These are phyloP conservation scores for Astragalus membranaceus DNA, from an alignment of 306 rosid species.

Conservation along the genomic window DNA sequence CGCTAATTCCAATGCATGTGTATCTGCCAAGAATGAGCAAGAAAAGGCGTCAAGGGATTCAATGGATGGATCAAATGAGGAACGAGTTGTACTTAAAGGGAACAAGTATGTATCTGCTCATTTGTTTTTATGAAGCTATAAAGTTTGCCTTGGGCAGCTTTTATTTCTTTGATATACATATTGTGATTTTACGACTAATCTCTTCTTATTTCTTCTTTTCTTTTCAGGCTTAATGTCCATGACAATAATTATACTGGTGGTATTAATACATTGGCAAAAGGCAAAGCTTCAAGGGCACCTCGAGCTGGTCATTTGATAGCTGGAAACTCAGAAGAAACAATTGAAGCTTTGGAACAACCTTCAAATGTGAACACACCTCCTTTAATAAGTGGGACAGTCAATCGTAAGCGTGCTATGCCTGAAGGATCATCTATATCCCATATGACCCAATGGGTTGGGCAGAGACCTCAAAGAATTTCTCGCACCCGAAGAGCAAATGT, in stretches of 20 bases:
- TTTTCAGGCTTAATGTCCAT: slow-evolving; percentile 40
- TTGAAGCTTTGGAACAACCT: slow-evolving; percentile 58
- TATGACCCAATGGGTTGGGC: slow-evolving; percentile 89
- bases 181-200: background rate
- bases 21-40: slow-evolving; percentile 46
- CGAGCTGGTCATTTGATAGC: slow-evolving; percentile 47
- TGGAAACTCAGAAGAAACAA: slow-evolving; percentile 41
- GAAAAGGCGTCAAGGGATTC: slow-evolving; percentile 57
- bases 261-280: slow-evolving; percentile 50
- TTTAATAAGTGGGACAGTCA: slow-evolving; percentile 35
- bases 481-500: slow-evolving; percentile 80
- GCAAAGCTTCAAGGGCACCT: slow-evolving; percentile 70
- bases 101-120: slow-evolving; percentile 46
- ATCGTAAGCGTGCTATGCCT: slow-evolving; percentile 55
- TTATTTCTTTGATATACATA: background rate
- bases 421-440: slow-evolving; percentile 52
- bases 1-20: slow-evolving; percentile 37
- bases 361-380: slow-evolving; percentile 41
- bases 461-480: slow-evolving; percentile 74
- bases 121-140: slow-evolving; percentile 10
- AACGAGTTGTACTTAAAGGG: slow-evolving; percentile 44
- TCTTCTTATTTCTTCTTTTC: too few relatives aligned
- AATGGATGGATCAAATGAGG: slow-evolving; percentile 46
- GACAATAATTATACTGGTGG: slow-evolving; percentile 44
- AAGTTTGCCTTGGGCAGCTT: slow-evolving; percentile 9